These are phyloP conservation scores for Cymodocea nodosa DNA, from an alignment of 116 monocot species.

Conservation along the genomic window DNA sequence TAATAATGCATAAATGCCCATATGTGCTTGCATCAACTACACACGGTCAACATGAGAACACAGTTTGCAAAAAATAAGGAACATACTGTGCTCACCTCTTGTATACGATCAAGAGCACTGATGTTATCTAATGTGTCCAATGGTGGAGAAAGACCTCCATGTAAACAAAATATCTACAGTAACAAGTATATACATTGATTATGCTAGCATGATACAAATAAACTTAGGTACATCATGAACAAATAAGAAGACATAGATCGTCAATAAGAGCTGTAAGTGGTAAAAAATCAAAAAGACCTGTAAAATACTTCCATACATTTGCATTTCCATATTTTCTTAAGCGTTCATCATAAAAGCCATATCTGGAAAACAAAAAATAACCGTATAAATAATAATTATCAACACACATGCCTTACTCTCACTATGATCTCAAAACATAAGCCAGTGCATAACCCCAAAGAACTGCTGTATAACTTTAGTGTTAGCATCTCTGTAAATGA, in stretches of 20 bases:
- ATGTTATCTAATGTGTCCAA: slow-evolving; percentile 94
- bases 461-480: too few relatives aligned
- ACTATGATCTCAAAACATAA: too few relatives aligned
- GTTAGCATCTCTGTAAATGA: too few relatives aligned
- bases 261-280: slow-evolving; percentile 81
- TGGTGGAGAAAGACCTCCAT: slow-evolving; percentile 80
- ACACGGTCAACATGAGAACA: too few relatives aligned
- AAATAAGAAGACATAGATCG: slow-evolving; percentile 22
- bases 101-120: slow-evolving; percentile 89
- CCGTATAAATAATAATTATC: too few relatives aligned
- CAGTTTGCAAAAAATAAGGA: too few relatives aligned
- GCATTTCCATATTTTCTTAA: slow-evolving; percentile 89
- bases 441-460: too few relatives aligned
- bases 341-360: slow-evolving; percentile 83
- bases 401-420: too few relatives aligned
- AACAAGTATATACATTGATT: not conserved
- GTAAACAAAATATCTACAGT: slow-evolving; percentile 71
- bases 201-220: not conserved
- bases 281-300: slow-evolving; percentile 73
- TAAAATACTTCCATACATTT: slow-evolving; percentile 86
- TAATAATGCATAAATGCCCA: too few relatives aligned
- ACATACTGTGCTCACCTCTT: slow-evolving; percentile 78
- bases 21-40: too few relatives aligned
- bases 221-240: not conserved
- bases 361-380: slow-evolving; percentile 27